Evolutionary conservation across 2,329 filamentous ascomycete species (phyloP).

Genomic region (Septoria petroselini): DNA sequence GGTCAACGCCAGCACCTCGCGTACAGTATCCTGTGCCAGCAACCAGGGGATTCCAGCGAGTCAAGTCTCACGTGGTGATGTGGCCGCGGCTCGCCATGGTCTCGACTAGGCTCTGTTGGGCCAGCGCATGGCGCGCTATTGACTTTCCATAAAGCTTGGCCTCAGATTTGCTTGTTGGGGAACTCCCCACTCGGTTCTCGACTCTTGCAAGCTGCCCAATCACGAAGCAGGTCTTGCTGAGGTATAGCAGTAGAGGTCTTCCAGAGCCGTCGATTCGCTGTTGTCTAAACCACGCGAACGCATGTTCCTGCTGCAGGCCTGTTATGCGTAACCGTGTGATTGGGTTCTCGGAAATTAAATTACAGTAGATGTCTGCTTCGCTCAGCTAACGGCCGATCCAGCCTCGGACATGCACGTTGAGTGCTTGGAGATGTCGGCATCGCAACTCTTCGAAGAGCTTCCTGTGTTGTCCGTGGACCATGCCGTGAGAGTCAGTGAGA

Average conservation of each 20-base stretch:
- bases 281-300: background rate
- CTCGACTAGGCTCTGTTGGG: background rate
- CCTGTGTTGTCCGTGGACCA: too few relatives aligned
- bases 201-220: background rate
- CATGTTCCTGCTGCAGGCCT: background rate
- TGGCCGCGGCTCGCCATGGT: background rate
- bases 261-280: background rate
- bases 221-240: background rate
- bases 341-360: background rate
- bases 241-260: background rate
- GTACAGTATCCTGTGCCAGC: too few relatives aligned
- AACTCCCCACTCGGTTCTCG: slow-evolving; percentile 4
- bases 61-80: slow-evolving; percentile 7
- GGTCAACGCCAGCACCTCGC: too few relatives aligned
- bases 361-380: background rate
- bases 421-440: too few relatives aligned
- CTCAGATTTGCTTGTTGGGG: background rate
- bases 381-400: too few relatives aligned
- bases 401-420: too few relatives aligned
- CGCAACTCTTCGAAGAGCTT: too few relatives aligned
- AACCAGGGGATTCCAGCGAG: too few relatives aligned
- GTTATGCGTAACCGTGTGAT: background rate
- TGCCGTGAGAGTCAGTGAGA: background rate
- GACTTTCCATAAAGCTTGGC: slow-evolving; percentile 12
- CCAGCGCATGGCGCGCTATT: background rate